Evolutionary conservation across 2,329 filamentous ascomycete genomes (phyloP).

Genomic region (Colletotrichum sp.): DNA sequence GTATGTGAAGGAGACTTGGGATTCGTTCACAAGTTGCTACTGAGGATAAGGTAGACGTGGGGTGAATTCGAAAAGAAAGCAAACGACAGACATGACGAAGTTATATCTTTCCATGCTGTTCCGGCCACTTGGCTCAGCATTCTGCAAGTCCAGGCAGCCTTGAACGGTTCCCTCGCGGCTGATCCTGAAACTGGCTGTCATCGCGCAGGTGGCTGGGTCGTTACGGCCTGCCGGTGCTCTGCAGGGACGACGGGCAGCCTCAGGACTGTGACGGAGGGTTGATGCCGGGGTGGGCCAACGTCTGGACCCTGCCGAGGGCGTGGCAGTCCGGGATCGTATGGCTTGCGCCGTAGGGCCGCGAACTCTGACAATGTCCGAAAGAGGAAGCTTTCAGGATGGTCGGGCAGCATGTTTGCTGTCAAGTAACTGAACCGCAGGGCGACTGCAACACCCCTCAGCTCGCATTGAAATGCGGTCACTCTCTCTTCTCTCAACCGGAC

Average conservation of each 20-base stretch:
- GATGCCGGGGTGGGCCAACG: neutral
- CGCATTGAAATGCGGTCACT: neutral
- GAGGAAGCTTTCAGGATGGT: neutral
- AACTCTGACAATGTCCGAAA: neutral
- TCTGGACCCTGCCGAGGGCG: slow-evolving; percentile 3
- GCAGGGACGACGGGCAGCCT: neutral
- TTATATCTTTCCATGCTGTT: slow-evolving; percentile 4
- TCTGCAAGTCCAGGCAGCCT: neutral
- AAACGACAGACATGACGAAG: neutral
- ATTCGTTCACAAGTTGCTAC: neutral
- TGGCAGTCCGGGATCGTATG: slow-evolving; percentile 7
- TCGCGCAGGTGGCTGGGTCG: slow-evolving; percentile 13
- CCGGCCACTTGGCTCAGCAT: neutral
- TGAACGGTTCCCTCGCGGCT: neutral
- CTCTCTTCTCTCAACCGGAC: neutral
- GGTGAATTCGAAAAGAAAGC: neutral
- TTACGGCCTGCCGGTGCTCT: neutral
- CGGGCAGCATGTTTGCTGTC: neutral
- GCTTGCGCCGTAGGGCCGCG: neutral
- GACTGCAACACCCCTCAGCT: neutral
- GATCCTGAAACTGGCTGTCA: slow-evolving; percentile 8
- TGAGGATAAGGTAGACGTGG: neutral
- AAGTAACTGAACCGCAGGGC: neutral
- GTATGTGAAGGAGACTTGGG: neutral
- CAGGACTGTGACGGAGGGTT: neutral